Base-by-base conservation (phyloP, 768 basidiomycete species). In the Podaxis pistillaris region DNA sequence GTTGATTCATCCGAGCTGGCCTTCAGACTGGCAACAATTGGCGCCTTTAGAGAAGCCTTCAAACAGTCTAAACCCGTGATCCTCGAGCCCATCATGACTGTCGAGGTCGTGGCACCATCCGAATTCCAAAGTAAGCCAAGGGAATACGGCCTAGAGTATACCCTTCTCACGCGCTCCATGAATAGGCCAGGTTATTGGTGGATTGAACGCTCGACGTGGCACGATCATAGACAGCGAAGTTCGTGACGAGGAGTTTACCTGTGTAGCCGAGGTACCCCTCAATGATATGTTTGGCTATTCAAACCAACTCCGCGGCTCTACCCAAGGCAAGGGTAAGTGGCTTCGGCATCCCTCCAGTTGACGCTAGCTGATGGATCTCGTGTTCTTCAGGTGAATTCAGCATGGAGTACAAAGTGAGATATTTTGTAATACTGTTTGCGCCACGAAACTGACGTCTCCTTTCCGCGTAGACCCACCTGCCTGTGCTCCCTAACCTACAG, bases 201-300 rank as follows among this genome's bases (percentile, higher is more conserved):
- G 93, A 11, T 76, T 99, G 67, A 99, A 97, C 73, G 86, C 89
- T 56, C 86, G 97, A 30, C 87, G 94, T 51, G 97, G 97, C 4
- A 94, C 92, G 2, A 97, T 99, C 70, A 79, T 96, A 46, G 96
- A 98, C 69, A 96, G 92, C 68, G 97, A 98, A 76, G 90, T 96
- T 36, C 88, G 96, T 47, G 96, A 97, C 67, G 97, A 98, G 68
- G 96, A 99, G 75, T 98, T 99, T 71, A 94, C 93, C 4, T 84
- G 90, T 59, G 81, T 84, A 30, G 94, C 94, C 22, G 96, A 98
- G 71, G 96, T 99, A 12, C 88, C 93, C 7, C 74, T 99, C 75
- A 97, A 94, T 74, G 96, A 98, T 68, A 98, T 98, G 96, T 99
- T 99, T 71, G 93, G 94, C 17, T 98, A 98, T 73, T 96, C 95